Conservation (phyloP, 306 rosid species). For the Clitoria ternatea region DNA sequence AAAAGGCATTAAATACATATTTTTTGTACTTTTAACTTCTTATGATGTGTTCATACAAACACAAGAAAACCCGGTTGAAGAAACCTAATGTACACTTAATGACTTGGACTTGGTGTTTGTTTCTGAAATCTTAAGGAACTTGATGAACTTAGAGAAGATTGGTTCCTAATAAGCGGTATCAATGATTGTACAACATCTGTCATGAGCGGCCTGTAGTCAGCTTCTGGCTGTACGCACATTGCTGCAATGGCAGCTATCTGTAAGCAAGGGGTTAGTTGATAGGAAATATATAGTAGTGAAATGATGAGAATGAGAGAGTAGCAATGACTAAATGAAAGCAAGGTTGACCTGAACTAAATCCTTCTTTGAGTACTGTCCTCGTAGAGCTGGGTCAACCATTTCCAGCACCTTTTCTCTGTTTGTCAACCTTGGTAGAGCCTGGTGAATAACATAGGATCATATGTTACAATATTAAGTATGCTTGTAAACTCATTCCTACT, state of each 20-base stretch:
- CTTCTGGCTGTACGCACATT: slow-evolving; percentile 97
- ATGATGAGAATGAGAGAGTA: background rate
- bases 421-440: slow-evolving; percentile 95
- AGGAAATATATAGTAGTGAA: background rate
- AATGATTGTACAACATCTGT: slow-evolving; percentile 92
- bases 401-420: slow-evolving; percentile 74
- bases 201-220: slow-evolving; percentile 91
- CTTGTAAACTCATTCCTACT: too few species aligned
- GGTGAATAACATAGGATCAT: slow-evolving; percentile 18
- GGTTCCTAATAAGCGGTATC: slow-evolving; percentile 64
- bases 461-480: background rate
- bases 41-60: too few species aligned
- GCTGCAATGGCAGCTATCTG: slow-evolving; percentile 98
- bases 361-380: slow-evolving; percentile 75
- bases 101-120: slow-evolving; percentile 42
- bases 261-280: background rate
- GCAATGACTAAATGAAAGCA: background rate
- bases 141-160: slow-evolving; percentile 34
- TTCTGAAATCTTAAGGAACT: slow-evolving; percentile 58
- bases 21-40: too few species aligned
- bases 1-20: too few species aligned
- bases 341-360: slow-evolving; percentile 81
- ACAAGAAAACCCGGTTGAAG: too few species aligned
- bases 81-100: slow-evolving; percentile 13
- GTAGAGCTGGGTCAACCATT: slow-evolving; percentile 88